phyloP scores from a whole-genome alignment of 106 monocot genomes.

The Phalaenopsis equestris region DNA sequence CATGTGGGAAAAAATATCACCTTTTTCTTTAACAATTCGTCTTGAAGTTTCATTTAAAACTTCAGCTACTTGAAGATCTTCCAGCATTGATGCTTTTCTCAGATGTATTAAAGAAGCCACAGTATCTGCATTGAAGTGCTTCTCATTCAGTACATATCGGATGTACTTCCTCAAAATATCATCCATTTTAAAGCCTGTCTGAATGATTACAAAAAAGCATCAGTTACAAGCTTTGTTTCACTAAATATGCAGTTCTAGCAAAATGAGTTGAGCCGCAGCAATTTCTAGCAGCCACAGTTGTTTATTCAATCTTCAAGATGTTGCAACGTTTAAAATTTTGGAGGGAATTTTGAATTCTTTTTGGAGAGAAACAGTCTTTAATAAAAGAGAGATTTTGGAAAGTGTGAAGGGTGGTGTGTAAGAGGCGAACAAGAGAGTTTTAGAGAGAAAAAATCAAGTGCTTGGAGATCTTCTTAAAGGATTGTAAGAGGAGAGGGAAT shows the following conservation, averaged over 20 bases:
- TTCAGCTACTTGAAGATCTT: conserved; percentile 82
- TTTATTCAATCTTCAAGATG: neutral
- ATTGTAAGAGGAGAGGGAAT: no score
- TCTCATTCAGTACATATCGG: conserved; percentile 85
- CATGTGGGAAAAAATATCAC: conserved; percentile 16
- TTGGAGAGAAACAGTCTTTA: no score
- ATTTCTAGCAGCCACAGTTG: neutral
- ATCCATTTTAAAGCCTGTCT: conserved; percentile 93
- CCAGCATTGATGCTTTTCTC: conserved; percentile 64
- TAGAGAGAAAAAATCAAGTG: no score
- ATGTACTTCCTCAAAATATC: conserved; percentile 95
- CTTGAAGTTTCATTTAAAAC: conserved; percentile 90
- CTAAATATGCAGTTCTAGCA: neutral
- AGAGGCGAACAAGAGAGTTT: no score
- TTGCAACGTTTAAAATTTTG: neutral
- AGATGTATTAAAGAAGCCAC: conserved; percentile 80
- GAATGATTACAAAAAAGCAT: conserved; percentile 15
- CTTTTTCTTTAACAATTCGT: conserved; percentile 92
- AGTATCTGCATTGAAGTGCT: conserved; percentile 59
- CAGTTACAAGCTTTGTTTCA: neutral
- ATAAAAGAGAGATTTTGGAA: no score
- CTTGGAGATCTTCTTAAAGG: no score
- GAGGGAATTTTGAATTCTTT: no score
- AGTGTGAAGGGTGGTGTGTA: no score
- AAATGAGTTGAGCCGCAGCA: neutral